Conservation (phyloP, 441 rosid genomes). For the Brassica hybrid region DNA sequence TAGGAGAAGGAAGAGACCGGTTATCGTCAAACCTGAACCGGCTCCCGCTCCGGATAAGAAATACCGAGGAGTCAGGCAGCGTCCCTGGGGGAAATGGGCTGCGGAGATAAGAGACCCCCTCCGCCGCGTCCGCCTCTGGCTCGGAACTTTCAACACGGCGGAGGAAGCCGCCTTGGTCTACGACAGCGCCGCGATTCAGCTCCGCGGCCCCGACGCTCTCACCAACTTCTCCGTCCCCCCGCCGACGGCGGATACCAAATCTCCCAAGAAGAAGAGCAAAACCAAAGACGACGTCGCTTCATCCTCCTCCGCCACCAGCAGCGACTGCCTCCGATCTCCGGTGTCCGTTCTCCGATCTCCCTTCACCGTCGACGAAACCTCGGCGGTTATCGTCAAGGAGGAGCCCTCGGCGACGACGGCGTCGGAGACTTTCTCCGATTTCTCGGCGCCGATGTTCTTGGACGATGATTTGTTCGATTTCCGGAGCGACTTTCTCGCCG, state of each 20-base stretch:
- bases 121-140: conserved; percentile 79
- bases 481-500: conserved; percentile 12
- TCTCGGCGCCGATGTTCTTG: conserved; percentile 35
- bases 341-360: conserved; percentile 42
- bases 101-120: conserved; percentile 96
- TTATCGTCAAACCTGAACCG: background rate
- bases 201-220: conserved; percentile 92
- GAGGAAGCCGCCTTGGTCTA: conserved; percentile 96
- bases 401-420: conserved; percentile 22
- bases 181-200: conserved; percentile 90
- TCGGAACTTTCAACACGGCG: conserved; percentile 89
- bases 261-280: background rate
- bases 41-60: conserved; percentile 50
- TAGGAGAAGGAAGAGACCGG: conserved; percentile 14
- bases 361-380: conserved; percentile 27
- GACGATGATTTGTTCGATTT: conserved; percentile 37
- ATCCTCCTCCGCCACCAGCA: conserved; percentile 52
- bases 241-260: background rate
- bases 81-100: conserved; percentile 99
- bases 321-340: conserved; percentile 52
- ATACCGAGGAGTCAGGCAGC: conserved; percentile 85
- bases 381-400: conserved; percentile 25
- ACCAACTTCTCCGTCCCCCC: conserved; percentile 69
- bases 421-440: conserved; percentile 30
- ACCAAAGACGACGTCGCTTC: conserved; percentile 11